phyloP scores from a whole-genome alignment of 1,139 yeast genomes.

The Fermentozyma sake region DNA sequence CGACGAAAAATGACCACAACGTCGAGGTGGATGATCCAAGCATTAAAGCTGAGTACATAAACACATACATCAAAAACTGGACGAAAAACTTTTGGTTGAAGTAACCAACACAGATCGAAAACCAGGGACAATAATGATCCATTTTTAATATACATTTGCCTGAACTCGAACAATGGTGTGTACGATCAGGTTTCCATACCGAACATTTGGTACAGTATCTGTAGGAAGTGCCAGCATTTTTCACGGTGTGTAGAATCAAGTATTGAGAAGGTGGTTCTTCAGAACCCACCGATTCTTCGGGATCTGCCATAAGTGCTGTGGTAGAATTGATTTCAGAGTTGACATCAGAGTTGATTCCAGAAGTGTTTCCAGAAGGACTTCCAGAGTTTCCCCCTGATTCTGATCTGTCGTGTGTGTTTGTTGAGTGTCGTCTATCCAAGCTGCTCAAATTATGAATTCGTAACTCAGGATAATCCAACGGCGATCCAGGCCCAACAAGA shows the following conservation, averaged over 20 bases:
- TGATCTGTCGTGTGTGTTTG: neutral
- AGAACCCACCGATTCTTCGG: neutral
- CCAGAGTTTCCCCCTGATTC: too few species aligned
- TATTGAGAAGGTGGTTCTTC: conserved; percentile 30
- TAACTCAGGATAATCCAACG: conserved; percentile 45
- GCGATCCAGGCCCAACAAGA: conserved; percentile 60
- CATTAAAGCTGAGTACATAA: conserved; percentile 41
- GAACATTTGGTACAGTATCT: conserved; percentile 69
- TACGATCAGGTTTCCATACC: conserved; percentile 91
- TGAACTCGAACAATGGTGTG: conserved; percentile 83
- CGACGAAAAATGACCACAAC: conserved; percentile 48
- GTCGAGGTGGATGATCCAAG: conserved; percentile 35
- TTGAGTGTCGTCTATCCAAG: conserved; percentile 6
- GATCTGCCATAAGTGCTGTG: conserved; percentile 1
- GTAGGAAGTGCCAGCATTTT: conserved; percentile 18
- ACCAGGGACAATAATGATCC: conserved; percentile 99
- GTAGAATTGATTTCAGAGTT: conserved; percentile 1
- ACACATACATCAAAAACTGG: conserved; percentile 63
- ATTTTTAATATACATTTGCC: conserved; percentile 65
- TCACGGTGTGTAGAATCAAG: conserved; percentile 24
- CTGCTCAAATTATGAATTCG: conserved; percentile 8
- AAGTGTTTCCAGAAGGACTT: too few species aligned
- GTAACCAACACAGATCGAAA: conserved; percentile 83
- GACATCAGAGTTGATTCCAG: too few species aligned
- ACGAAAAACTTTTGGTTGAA: conserved; percentile 74